phyloP scores from a whole-genome alignment of 2,329 filamentous ascomycete species.

The Truncatella angustata region DNA sequence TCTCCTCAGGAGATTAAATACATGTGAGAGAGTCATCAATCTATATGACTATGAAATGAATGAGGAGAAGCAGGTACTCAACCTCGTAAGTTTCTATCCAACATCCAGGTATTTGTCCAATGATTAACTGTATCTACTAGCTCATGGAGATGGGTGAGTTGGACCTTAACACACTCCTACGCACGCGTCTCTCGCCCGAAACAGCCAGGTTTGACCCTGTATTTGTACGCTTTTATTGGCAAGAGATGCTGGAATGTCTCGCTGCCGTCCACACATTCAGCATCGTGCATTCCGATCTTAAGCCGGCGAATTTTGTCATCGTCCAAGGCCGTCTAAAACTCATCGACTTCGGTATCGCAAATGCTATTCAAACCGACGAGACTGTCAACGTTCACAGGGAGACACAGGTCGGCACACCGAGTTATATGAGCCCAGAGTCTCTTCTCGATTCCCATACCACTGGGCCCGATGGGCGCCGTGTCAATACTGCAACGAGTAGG shows the following conservation, averaged over 20 bases:
- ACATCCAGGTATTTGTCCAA: background rate
- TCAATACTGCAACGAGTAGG: slow-evolving; percentile 35
- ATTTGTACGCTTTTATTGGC: slow-evolving; percentile 98
- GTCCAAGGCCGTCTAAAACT: slow-evolving; percentile 89
- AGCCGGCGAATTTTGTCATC: slow-evolving; percentile 94
- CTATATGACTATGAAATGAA: slow-evolving; percentile 94
- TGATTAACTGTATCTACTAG: slow-evolving; percentile 36
- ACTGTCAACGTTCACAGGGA: slow-evolving; percentile 98
- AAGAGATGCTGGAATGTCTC: slow-evolving; percentile 97
- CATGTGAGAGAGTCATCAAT: slow-evolving; percentile 86
- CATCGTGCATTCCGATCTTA: slow-evolving; percentile 95
- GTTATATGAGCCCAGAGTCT: slow-evolving; percentile 97
- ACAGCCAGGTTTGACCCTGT: slow-evolving; percentile 78
- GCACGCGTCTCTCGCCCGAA: slow-evolving; percentile 67
- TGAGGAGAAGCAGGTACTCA: slow-evolving; percentile 83
- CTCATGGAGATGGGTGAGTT: slow-evolving; percentile 98
- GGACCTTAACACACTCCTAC: slow-evolving; percentile 84
- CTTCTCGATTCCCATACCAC: slow-evolving; percentile 76
- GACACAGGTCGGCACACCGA: slow-evolving; percentile 91
- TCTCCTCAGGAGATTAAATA: slow-evolving; percentile 74
- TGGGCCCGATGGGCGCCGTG: slow-evolving; percentile 37
- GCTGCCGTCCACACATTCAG: slow-evolving; percentile 84
- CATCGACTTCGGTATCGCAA: slow-evolving; percentile 98
- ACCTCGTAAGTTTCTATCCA: slow-evolving; percentile 60
- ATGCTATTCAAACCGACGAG: slow-evolving; percentile 91